These are phyloP conservation scores for Solanum corneliomulleri DNA, from an alignment of 257 asterid genomes.

Conservation along the genomic window DNA sequence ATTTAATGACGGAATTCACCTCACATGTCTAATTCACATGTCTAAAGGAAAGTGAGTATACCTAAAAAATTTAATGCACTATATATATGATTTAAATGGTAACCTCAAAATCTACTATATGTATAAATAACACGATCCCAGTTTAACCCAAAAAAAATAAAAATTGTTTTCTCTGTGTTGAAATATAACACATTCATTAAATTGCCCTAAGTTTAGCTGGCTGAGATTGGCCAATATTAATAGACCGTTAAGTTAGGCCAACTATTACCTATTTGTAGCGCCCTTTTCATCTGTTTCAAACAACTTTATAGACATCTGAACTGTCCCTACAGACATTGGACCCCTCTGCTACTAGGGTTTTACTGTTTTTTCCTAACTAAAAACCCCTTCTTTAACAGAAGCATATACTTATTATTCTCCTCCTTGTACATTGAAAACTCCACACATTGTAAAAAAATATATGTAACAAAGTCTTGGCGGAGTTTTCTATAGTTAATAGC, in stretches of 20 bases:
- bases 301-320: not conserved
- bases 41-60: not conserved
- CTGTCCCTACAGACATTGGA: constrained; percentile 3
- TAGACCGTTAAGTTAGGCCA: constrained; percentile 21
- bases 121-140: not conserved
- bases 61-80: not conserved
- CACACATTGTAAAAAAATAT: not conserved
- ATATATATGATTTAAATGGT: not conserved
- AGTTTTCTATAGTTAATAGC: constrained; percentile 9
- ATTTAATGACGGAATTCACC: not conserved
- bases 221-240: not conserved
- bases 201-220: not conserved
- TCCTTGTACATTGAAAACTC: constrained; percentile 16
- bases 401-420: not conserved
- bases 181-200: not conserved
- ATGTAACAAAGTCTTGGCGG: constrained; percentile 24
- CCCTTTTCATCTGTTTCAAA: constrained; percentile 33
- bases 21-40: too few relatives aligned
- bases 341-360: not conserved
- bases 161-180: not conserved
- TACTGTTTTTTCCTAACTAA: not conserved
- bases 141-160: too few relatives aligned
- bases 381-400: not conserved
- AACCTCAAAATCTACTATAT: not conserved
- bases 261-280: constrained; percentile 3